Evolutionary conservation across 768 basidiomycete genomes (phyloP), one percentile per base, ranked within the genome.

Genomic region (Lactarius hatsudake): DNA sequence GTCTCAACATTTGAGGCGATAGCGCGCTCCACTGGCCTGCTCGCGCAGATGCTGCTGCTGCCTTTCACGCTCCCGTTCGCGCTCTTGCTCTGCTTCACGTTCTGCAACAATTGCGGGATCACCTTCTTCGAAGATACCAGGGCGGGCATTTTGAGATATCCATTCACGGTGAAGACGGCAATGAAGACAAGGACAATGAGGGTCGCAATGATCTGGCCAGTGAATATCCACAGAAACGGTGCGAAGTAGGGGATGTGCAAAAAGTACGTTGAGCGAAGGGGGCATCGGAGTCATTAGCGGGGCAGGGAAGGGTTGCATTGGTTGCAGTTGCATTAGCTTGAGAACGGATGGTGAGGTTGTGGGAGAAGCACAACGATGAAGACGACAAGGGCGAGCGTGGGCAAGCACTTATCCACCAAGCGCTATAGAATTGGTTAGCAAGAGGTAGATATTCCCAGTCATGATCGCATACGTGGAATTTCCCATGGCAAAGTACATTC

Each of bases 191-290:
- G 83, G 58, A 97, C 93, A 63, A 98, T 93, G 59, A 90, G 78
- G 32, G 94, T 89, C 4, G 95, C 91, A 66, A 98, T 94, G 65
- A 97, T 92, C 76, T 98, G 96, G 9, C 96, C 96, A 0, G 91
- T 86, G 70, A 97, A 93, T 43, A 96, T 89, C 90, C 10, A 89
- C 84, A n/a, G 91, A 89, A 54, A 92, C 75, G 20, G 87, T 78
- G 18, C 84, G 77, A 82, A 88, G 87, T 38, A 81, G 73, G 26
- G 80, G 81, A 62, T 80, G 82, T 3, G 72, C 64, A 7, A 76
- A 56, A 30, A 75, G 56, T 26, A 56, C 17, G 45, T 61, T 54
- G 32, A 63, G 45, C 5, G 38, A 30, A 23, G 67, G 28, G n/a
- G 42, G 28, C 17, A 40, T 69, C 53, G 23, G 64, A 64, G 7